Evolutionary conservation across 371 early-diverging fungal species (phyloP), one percentile per base, ranked within the genome.

Genomic region (Mortierella sp.): DNA sequence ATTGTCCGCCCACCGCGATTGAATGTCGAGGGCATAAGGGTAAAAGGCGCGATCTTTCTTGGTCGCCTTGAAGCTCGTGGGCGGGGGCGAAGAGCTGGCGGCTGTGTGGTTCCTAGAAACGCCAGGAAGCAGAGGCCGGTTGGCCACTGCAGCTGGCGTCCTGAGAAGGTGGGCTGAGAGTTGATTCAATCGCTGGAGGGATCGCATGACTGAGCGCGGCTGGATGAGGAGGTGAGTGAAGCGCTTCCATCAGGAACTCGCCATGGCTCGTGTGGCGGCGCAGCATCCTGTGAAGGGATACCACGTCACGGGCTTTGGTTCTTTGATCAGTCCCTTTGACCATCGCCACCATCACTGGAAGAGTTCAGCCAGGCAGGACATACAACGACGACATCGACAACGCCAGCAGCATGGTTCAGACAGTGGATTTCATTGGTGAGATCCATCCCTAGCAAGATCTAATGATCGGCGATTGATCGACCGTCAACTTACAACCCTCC

Each of bases 1-100:
- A 48, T 86, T 85, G 56, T 88, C 89, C 29, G 81, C 77, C 85
- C 87, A 86, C 51, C 88, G 71, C 10, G 79, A 69, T 28, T 78
- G 80, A 19, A 80, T 80, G 16, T 71, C 72, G 37, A 80, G 60
- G 19, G 70, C 51, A 50, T 74, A 76, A n/a, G 62, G 57, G 51
- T 79, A 79, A 27, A 67, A 78, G 21, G 78, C 78, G 2, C 71
- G 67, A 47, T 78, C 78, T 46, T 60, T 70, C 12, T 62, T 66
- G 13, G 76, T 74, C 31, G 68, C 54, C 37, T 60, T 62, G 17
- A 50, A 25, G 0, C 31, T 5, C 8, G 44, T 25, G 19, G 49
- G n/a, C 22, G 56, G 16, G 28, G 59, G 13, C 19, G 64, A 55
- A 10, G 74, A 37, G 9, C 19, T 25, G 22, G 49, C 39, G 21